These are phyloP conservation scores for Xylariomycetidae sp. DNA, from an alignment of 2,329 filamentous ascomycete genomes.

Conservation along the genomic window DNA sequence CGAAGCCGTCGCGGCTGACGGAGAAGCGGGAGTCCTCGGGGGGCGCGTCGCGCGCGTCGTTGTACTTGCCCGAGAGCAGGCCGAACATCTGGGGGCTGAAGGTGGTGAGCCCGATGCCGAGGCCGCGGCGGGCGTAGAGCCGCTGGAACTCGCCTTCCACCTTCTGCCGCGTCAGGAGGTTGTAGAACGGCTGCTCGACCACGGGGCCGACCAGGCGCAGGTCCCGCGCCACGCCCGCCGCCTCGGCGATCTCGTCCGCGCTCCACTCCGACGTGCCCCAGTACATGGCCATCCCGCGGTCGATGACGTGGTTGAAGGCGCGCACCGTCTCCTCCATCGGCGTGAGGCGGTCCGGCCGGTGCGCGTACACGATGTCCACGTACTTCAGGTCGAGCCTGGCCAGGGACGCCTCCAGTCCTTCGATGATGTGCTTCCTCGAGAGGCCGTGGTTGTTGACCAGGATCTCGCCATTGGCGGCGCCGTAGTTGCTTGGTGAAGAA, in stretches of 20 bases:
- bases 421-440: slow-evolving; percentile 46
- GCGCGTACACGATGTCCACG: slow-evolving; percentile 60
- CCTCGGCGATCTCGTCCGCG: slow-evolving; percentile 55
- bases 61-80: slow-evolving; percentile 59
- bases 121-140: slow-evolving; percentile 49
- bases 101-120: slow-evolving; percentile 45
- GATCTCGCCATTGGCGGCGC: slow-evolving; percentile 21
- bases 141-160: slow-evolving; percentile 59
- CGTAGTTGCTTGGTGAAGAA: slow-evolving; percentile 27
- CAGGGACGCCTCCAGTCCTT: slow-evolving; percentile 55
- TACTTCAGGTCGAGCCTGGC: slow-evolving; percentile 59
- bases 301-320: slow-evolving; percentile 43
- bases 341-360: slow-evolving; percentile 53
- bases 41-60: slow-evolving; percentile 58
- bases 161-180: slow-evolving; percentile 55
- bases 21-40: slow-evolving; percentile 57
- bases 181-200: slow-evolving; percentile 51
- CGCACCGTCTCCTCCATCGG: slow-evolving; percentile 61
- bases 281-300: slow-evolving; percentile 58
- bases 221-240: slow-evolving; percentile 46
- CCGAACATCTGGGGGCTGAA: slow-evolving; percentile 49
- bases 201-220: slow-evolving; percentile 54
- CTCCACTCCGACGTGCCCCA: slow-evolving; percentile 61
- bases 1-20: slow-evolving; percentile 57
- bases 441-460: slow-evolving; percentile 42